phyloP scores from a whole-genome alignment of 2,329 filamentous ascomycete genomes.

The Xylaria sp. region DNA sequence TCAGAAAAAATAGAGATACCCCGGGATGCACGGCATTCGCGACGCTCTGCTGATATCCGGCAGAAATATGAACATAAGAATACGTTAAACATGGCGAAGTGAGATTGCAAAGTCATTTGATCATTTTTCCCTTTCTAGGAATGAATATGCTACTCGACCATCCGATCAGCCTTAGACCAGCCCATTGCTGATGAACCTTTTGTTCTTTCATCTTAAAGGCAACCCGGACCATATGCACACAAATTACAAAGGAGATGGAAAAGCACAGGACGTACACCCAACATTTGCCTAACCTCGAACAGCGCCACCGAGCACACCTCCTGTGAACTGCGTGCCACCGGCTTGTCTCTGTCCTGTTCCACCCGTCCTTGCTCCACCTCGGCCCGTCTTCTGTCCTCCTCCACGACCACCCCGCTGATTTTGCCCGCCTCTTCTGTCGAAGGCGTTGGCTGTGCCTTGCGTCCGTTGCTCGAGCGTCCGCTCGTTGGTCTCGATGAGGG shows the following conservation, averaged over 20 bases:
- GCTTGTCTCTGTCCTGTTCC: constrained; percentile 74
- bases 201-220: constrained; percentile 39
- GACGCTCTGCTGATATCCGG: background rate
- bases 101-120: constrained; percentile 31
- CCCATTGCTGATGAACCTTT: constrained; percentile 40
- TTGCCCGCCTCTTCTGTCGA: constrained; percentile 89
- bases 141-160: constrained; percentile 38
- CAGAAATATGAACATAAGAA: background rate
- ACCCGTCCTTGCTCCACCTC: constrained; percentile 57
- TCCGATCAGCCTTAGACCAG: constrained; percentile 38
- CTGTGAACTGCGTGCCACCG: constrained; percentile 82
- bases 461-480: constrained; percentile 96
- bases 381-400: constrained; percentile 64
- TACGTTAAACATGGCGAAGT: constrained; percentile 12
- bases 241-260: constrained; percentile 46
- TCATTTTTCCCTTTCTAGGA: constrained; percentile 39
- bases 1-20: constrained; percentile 12
- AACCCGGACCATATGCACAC: constrained; percentile 46
- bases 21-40: background rate
- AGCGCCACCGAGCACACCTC: constrained; percentile 78
- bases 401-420: constrained; percentile 70
- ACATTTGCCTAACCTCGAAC: constrained; percentile 64
- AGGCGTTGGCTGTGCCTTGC: constrained; percentile 93
- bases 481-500: constrained; percentile 96
- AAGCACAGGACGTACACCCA: constrained; percentile 39